Base-by-base conservation (phyloP, 768 basidiomycete genomes). In the Candolleomyces eurysporus region DNA sequence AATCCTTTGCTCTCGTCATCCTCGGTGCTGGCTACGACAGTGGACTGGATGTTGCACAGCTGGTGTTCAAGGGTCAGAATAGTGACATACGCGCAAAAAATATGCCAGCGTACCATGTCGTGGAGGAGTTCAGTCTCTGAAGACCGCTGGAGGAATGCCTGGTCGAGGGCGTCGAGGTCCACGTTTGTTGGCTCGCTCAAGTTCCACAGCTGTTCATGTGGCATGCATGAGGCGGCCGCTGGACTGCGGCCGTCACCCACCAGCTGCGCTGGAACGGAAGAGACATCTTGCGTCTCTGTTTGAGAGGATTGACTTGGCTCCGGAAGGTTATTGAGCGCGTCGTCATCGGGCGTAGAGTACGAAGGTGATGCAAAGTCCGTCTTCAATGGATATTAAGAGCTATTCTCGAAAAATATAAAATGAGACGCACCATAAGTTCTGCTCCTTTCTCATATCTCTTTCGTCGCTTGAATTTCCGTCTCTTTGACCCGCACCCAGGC, bases 201-300 rank as follows among this genome's bases (percentile, higher is more conserved):
- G 26, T 26, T 55, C 62, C 65, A 63, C 65, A 61, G 56, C 58
- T 50, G 49, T 22, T 60, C 48, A 42, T 54, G 63, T 36, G 63
- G 57, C 63, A 58, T 31, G 61, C 63, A 62, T 55, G 65, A 66
- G 58, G 65, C 50, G 26, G 45, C 46, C 42, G 16, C 22, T 10
- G 57, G 16, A 7, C 10, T 31, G 57, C 57, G 39, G 40, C 10
- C 19, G n/a, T 19, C 49, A 4, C 21, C 21, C 49, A 14, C 7
- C 7, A 9, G 1, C 30, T 51, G 19, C 14, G 26, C 16, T 54
- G 11, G 17, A 5, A 11, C 17, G 6, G 31, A 7, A 17, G 32
- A 32, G 3, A 31, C 52, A 30, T 17, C 52, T 31, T 53, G 17
- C 16, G 45, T 53, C 32, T 11, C 31, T 40, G 16, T 9, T 51